Percentiles rank a stretch among this genome's conserved stretches.
phyloP scores from a whole-genome alignment of 805 yeast genomes.

The Wickerhamiella hasegawae region DNA sequence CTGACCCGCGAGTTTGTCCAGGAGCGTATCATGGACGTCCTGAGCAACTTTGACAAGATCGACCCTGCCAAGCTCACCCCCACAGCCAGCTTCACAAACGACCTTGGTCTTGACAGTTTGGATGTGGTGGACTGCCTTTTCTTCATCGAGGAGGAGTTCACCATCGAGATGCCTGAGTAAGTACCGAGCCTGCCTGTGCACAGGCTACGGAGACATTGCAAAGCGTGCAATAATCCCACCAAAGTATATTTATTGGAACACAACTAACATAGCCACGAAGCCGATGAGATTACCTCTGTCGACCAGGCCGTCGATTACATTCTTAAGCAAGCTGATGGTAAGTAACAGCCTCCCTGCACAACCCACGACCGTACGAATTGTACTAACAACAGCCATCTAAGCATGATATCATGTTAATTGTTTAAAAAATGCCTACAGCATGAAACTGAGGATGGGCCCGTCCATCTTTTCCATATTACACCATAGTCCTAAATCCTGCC shows the following conservation, averaged over 20 bases:
- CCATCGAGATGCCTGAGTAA: constrained; percentile 24
- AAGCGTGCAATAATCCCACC: background rate
- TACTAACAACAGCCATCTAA: no score
- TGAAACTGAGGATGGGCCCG: no score
- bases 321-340: constrained; percentile 33
- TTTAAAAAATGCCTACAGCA: no score
- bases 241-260: no score
- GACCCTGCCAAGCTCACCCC: constrained; percentile 22
- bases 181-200: constrained; percentile 1
- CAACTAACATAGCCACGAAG: constrained; percentile 43
- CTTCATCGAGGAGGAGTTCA: constrained; percentile 82
- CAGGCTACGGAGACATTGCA: background rate
- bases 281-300: constrained; percentile 82
- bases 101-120: constrained; percentile 74
- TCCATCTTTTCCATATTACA: no score
- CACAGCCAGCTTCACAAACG: constrained; percentile 29
- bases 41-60: constrained; percentile 46
- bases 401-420: no score
- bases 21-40: constrained; percentile 64
- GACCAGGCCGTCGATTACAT: constrained; percentile 84
- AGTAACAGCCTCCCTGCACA: no score
- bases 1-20: constrained; percentile 65
- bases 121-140: constrained; percentile 92
- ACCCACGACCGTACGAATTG: no score
- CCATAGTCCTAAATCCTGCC: no score